Evolutionary conservation across 345 rosid species (phyloP), one percentile per base, ranked within the genome.

Genomic region (Firmiana major): DNA sequence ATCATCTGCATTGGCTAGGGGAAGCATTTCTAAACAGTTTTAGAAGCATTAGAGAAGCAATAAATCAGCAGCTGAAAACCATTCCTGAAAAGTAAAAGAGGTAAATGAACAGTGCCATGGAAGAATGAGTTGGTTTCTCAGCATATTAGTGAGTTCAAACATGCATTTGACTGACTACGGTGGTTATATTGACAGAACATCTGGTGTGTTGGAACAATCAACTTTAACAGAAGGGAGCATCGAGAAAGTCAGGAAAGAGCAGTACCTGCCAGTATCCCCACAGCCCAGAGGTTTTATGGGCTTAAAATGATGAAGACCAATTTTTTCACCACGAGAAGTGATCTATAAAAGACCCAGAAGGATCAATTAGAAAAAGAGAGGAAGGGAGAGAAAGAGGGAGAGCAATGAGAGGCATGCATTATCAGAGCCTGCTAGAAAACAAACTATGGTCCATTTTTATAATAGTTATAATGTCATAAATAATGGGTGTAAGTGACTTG

Each of bases 201-300:
- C 17, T 40, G 42, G 42, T 54, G n/a, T 49, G 31, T 40, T 17
- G 28, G 4, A 12, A 26, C 40, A 38, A n/a, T 57, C 12, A 12
- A 54, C 19, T 7, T 36, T 0, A 34, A 16, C 24, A 31, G 8
- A 2, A 10, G 48, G 22, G 43, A 73, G 15, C 2, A 3, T 4
- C 7, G 15, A 26, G 24, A 53, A 7, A 43, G 15, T 34, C 21
- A 24, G 53, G 16, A 53, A 65, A 75, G 21, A 31, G 22, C 42
- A 17, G 71, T 86, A 95, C 99, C 99, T 93, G 83, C 99, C 98
- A 80, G 99, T 92, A 83, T 95, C 99, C 77, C 99, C 99, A 57
- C 94, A 92, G 15, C 99, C 99, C 80, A 95, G 78, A 4, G 99
- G 99, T 84, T 86, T 95, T 80, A 93, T 83, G 53, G 99, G 99